Evolutionary conservation across 257 asterid species (phyloP).

Genomic region (Cordia subcordata): DNA sequence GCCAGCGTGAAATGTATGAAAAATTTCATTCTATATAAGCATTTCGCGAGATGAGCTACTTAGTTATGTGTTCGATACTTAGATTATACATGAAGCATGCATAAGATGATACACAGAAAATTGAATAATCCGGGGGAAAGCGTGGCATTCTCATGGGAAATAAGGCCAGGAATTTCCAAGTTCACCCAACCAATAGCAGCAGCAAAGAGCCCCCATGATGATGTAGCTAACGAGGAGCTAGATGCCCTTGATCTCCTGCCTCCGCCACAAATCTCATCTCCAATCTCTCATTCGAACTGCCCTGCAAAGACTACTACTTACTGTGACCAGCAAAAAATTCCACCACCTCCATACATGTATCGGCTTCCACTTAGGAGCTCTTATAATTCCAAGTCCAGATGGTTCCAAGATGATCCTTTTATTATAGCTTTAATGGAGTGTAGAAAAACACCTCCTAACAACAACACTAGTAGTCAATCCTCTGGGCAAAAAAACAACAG

Average conservation of each 20-base stretch:
- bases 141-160: constrained; percentile 86
- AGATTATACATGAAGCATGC: background rate
- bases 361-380: constrained; percentile 22
- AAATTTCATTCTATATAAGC: background rate
- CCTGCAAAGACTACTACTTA: background rate
- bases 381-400: constrained; percentile 6
- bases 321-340: constrained; percentile 2
- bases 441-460: constrained; percentile 17
- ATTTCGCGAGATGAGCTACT: background rate
- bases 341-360: constrained; percentile 41
- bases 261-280: constrained; percentile 2
- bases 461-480: background rate
- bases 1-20: too few relatives aligned
- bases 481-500: constrained; percentile 11
- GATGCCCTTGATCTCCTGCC: background rate
- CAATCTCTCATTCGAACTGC: background rate
- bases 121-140: too few relatives aligned
- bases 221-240: too few relatives aligned
- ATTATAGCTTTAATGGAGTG: constrained; percentile 49
- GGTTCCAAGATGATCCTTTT: constrained; percentile 53
- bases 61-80: too few relatives aligned
- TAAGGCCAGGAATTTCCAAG: constrained; percentile 62
- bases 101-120: constrained; percentile 31
- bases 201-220: constrained; percentile 12
- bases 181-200: constrained; percentile 27